phyloP scores from a whole-genome alignment of 371 early-diverging fungal species.

The Mortierella sp. region DNA sequence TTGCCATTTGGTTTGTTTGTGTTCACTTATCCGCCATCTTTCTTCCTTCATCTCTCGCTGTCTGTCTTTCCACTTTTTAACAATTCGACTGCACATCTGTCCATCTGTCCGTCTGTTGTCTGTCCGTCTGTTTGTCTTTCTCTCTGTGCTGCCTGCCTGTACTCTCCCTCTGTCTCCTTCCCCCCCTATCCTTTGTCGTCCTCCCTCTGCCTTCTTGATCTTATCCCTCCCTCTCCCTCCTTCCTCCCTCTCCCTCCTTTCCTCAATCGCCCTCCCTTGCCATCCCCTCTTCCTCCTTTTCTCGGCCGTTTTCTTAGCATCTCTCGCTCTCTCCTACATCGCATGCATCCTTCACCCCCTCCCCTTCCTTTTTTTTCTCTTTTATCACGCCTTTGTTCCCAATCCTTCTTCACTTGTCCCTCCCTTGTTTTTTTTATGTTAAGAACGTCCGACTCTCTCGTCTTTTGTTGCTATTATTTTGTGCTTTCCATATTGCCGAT shows the following conservation, averaged over 20 bases:
- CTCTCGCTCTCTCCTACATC: neutral
- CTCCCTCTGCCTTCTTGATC: neutral
- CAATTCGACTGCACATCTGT: too few relatives aligned
- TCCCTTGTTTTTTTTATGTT: neutral
- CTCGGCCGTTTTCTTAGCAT: slow-evolving; percentile 10
- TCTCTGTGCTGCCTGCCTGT: neutral
- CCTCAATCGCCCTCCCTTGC: neutral
- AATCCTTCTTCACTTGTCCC: neutral
- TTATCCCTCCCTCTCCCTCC: neutral
- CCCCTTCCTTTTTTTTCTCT: neutral
- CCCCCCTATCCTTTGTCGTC: neutral
- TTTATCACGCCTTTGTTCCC: neutral
- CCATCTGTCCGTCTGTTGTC: neutral
- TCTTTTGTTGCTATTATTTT: too few relatives aligned
- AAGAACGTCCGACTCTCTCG: too few relatives aligned
- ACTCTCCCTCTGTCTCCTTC: neutral
- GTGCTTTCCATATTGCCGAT: too few relatives aligned
- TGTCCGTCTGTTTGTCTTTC: neutral
- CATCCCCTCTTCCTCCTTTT: neutral
- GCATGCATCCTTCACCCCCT: neutral
- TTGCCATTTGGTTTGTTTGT: too few relatives aligned
- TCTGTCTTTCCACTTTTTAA: too few relatives aligned
- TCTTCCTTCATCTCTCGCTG: too few relatives aligned
- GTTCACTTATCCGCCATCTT: too few relatives aligned
- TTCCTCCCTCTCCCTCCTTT: neutral